phyloP scores from a whole-genome alignment of 1,284 basidiomycete species.

The Clitocybe nebularis region DNA sequence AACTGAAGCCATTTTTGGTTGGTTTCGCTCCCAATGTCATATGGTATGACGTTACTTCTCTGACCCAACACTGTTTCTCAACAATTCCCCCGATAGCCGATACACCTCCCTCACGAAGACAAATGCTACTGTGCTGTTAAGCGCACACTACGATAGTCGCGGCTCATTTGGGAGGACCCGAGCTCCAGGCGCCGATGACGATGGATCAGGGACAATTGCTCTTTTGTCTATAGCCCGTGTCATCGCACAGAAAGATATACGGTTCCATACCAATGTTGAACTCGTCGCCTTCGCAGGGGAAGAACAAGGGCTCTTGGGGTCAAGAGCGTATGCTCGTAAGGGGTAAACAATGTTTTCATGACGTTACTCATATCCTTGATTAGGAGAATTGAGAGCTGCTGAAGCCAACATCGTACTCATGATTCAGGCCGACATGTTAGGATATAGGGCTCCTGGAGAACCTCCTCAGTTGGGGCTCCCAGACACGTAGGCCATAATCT shows the following conservation, averaged over 20 bases:
- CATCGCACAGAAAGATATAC: slow-evolving; percentile 58
- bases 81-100: slow-evolving; percentile 34
- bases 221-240: slow-evolving; percentile 74
- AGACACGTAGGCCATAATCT: slow-evolving; percentile 35
- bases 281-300: slow-evolving; percentile 70
- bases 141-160: slow-evolving; percentile 83
- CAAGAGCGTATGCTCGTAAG: slow-evolving; percentile 62
- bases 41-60: slow-evolving; percentile 46
- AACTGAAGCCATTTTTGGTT: slow-evolving; percentile 56
- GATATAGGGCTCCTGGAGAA: slow-evolving; percentile 70
- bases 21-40: slow-evolving; percentile 85
- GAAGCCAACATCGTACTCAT: slow-evolving; percentile 73
- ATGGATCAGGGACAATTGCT: slow-evolving; percentile 75
- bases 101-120: slow-evolving; percentile 50
- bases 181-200: slow-evolving; percentile 76
- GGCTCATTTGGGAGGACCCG: slow-evolving; percentile 77
- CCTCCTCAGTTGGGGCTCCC: slow-evolving; percentile 79
- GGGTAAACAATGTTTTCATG: slow-evolving; percentile 1
- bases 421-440: slow-evolving; percentile 89
- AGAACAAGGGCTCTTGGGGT: slow-evolving; percentile 67
- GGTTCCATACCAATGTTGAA: slow-evolving; percentile 66
- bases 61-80: not conserved
- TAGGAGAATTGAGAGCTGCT: slow-evolving; percentile 51
- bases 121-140: slow-evolving; percentile 63
- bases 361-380: slow-evolving; percentile 1